Evolutionary conservation across 148 eudicot genomes (phyloP).

Genomic region (Polygonum maritimum): DNA sequence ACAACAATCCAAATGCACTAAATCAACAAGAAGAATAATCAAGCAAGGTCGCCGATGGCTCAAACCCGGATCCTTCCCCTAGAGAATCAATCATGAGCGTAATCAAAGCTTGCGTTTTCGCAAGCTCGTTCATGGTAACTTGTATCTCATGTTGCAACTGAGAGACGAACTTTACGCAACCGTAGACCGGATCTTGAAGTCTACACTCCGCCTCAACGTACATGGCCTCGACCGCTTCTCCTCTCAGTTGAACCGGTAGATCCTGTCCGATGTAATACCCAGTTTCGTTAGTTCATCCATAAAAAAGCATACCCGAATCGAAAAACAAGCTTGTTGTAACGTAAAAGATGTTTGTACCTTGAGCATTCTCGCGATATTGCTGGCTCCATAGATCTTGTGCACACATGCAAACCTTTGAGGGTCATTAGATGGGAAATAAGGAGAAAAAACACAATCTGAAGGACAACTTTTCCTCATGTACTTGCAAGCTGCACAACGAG

Average conservation of each 20-base stretch:
- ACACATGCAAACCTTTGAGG: slow-evolving; percentile 35
- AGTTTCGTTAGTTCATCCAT: slow-evolving; percentile 13
- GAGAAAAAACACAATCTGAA: slow-evolving; percentile 42
- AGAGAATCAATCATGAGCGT: not conserved
- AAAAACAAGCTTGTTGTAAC: not conserved
- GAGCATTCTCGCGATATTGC: slow-evolving; percentile 42
- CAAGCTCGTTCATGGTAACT: slow-evolving; percentile 17
- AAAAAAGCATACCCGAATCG: not conserved
- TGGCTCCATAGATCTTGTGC: slow-evolving; percentile 51
- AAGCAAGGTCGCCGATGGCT: not conserved
- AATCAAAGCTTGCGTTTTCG: slow-evolving; percentile 28
- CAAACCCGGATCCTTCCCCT: not conserved
- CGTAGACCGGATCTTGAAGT: slow-evolving; percentile 30
- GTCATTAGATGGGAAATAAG: slow-evolving; percentile 41
- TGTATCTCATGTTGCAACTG: slow-evolving; percentile 20
- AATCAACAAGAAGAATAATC: not conserved
- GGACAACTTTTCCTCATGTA: slow-evolving; percentile 46
- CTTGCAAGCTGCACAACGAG: slow-evolving; percentile 51
- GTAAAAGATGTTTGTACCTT: slow-evolving; percentile 20
- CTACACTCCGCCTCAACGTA: slow-evolving; percentile 34
- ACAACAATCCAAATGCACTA: not conserved
- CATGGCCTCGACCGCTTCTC: slow-evolving; percentile 24
- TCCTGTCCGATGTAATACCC: not conserved
- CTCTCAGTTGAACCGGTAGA: slow-evolving; percentile 23
- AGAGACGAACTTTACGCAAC: slow-evolving; percentile 26